Conservation (phyloP, 768 basidiomycete species). For the Lepiota brunneoincarnata region DNA sequence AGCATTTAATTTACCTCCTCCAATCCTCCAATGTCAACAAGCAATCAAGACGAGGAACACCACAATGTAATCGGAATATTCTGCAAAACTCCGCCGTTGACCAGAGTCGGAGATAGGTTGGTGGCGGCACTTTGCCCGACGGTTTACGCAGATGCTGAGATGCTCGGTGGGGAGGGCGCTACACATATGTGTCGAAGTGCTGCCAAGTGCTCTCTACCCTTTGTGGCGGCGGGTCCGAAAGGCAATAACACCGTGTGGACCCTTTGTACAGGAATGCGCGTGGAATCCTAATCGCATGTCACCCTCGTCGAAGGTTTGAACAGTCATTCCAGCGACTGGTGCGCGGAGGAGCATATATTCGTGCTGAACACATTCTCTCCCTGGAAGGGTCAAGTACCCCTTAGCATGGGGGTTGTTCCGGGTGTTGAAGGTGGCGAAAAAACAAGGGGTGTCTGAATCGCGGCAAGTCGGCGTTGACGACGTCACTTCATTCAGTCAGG, state of each 20-base stretch:
- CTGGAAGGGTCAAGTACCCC: constrained; percentile 38
- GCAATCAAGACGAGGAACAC: neutral
- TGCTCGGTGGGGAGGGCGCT: neutral
- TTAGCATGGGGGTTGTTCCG: constrained; percentile 5
- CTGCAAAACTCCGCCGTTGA: neutral
- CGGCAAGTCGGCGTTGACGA: too few species aligned
- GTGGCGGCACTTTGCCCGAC: neutral
- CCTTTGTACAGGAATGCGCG: neutral
- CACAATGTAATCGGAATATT: neutral
- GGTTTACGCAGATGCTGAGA: neutral
- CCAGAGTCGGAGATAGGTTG: neutral
- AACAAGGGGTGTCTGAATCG: too few species aligned
- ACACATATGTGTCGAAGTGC: neutral
- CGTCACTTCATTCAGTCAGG: too few species aligned
- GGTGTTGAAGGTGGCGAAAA: too few species aligned
- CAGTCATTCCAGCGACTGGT: constrained; percentile 53
- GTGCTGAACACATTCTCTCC: constrained; percentile 39
- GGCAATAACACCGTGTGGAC: neutral
- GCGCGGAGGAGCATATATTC: constrained; percentile 51
- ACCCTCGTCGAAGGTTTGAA: constrained; percentile 27
- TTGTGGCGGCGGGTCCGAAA: neutral
- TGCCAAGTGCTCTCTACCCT: neutral
- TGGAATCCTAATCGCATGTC: constrained; percentile 30
- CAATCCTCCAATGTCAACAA: neutral
- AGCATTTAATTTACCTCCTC: neutral